Evolutionary conservation across 1,284 basidiomycete species (phyloP).

Genomic region (Schizophyllum amplum): DNA sequence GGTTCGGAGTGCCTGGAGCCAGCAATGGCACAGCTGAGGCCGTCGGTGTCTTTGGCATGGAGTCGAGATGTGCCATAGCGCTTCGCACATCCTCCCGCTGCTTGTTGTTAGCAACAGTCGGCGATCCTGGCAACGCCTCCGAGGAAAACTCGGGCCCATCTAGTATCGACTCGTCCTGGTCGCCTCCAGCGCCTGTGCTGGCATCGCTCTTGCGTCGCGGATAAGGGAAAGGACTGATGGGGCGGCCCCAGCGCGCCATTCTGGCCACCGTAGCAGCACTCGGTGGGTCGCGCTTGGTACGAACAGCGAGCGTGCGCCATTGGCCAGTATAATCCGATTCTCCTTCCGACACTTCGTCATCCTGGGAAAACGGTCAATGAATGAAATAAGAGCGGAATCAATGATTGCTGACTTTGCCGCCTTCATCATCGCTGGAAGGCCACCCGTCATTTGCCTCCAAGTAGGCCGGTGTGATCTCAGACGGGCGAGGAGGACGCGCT

Average conservation of each 20-base stretch:
- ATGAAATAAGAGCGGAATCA: not conserved
- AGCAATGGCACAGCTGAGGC: too few relatives aligned
- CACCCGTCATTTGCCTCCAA: not conserved
- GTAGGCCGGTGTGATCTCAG: not conserved
- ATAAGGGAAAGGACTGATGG: slow-evolving; percentile 55
- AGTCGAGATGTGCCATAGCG: not conserved
- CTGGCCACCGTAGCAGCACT: slow-evolving; percentile 42
- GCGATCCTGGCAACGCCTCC: not conserved
- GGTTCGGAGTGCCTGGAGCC: not conserved
- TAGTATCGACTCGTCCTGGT: not conserved
- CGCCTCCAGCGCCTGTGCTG: slow-evolving; percentile 9
- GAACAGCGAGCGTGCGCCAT: slow-evolving; percentile 43
- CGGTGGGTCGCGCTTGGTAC: slow-evolving; percentile 61
- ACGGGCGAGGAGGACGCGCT: not conserved
- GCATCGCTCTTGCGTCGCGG: slow-evolving; percentile 13
- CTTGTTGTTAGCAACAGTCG: slow-evolving; percentile 5
- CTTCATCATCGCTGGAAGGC: not conserved
- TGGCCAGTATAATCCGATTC: slow-evolving; percentile 60
- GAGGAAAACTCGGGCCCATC: too few relatives aligned
- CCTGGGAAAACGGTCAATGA: not conserved
- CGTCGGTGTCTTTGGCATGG: too few relatives aligned
- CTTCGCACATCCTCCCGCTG: not conserved
- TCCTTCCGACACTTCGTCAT: slow-evolving; percentile 18
- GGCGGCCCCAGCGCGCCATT: slow-evolving; percentile 57
- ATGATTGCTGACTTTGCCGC: not conserved